Percentiles rank a stretch among this genome's conserved stretches.
Conservation (phyloP, 2,329 filamentous ascomycete genomes). For the Aspergillus chevalieri region DNA sequence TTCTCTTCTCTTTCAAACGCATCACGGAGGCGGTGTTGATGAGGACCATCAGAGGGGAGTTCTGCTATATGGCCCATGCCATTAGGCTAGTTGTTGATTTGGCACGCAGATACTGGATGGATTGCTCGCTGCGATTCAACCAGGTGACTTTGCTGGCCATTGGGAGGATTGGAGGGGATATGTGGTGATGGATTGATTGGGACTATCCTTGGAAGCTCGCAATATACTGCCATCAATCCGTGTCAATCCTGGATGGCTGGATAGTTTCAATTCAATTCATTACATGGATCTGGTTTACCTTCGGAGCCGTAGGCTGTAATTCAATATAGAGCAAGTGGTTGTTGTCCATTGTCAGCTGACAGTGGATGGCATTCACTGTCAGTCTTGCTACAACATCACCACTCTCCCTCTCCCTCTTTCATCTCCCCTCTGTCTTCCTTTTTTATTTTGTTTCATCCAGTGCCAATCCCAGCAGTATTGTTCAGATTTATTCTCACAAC, state of each 20-base stretch:
- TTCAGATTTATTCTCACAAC: no score
- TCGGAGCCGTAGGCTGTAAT: neutral
- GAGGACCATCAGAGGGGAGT: neutral
- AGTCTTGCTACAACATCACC: no score
- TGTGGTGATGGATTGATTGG: constrained; percentile 8
- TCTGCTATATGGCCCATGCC: constrained; percentile 1
- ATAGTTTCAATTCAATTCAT: constrained; percentile 16
- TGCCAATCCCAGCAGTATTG: no score
- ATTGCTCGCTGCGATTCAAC: neutral
- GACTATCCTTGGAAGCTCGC: constrained; percentile 9
- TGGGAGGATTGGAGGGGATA: neutral
- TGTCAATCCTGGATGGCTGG: constrained; percentile 7
- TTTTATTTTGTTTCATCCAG: no score
- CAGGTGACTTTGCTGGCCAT: neutral
- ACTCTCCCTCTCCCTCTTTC: no score
- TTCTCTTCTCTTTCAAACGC: neutral
- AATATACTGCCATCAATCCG: constrained; percentile 3
- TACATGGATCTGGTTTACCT: constrained; percentile 1
- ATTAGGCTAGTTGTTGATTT: neutral
- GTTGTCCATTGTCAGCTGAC: no score
- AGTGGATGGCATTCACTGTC: no score
- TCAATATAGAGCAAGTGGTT: no score
- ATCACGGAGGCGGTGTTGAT: constrained; percentile 1
- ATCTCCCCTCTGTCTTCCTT: no score
- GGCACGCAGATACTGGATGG: neutral